A percentile compares a stretch with the other conserved stretches of the same genome.
These are phyloP conservation scores for Trametes versicolor DNA, from an alignment of 1,284 basidiomycete genomes.

Conservation along the genomic window DNA sequence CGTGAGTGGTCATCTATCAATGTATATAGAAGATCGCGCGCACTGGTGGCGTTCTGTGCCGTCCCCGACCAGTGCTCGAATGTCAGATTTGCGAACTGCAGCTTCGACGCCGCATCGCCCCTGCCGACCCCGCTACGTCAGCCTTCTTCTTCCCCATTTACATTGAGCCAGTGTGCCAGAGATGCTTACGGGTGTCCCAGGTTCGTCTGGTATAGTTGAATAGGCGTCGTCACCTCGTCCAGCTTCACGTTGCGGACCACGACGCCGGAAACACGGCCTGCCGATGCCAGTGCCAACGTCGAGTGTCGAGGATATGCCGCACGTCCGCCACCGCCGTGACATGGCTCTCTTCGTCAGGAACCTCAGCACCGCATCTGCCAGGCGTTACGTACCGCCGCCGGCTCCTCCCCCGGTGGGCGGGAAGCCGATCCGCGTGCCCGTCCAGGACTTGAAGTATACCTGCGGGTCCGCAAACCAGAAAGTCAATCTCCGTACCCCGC, in stretches of 20 bases:
- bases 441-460: slow-evolving; percentile 76
- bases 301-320: not conserved
- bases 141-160: not conserved
- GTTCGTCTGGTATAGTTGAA: slow-evolving; percentile 65
- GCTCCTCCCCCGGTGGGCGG: slow-evolving; percentile 74
- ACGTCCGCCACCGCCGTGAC: not conserved
- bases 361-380: not conserved
- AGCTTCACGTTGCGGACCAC: slow-evolving; percentile 56
- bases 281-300: slow-evolving; percentile 1
- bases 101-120: slow-evolving; percentile 58
- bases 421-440: slow-evolving; percentile 59
- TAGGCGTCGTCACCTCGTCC: slow-evolving; percentile 55
- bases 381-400: slow-evolving; percentile 52
- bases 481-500: not conserved
- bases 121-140: slow-evolving; percentile 40
- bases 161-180: slow-evolving; percentile 13
- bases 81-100: slow-evolving; percentile 58
- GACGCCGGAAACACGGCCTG: slow-evolving; percentile 63
- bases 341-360: not conserved
- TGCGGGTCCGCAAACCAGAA: slow-evolving; percentile 33
- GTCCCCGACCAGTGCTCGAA: slow-evolving; percentile 63
- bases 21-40: slow-evolving; percentile 5
- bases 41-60: slow-evolving; percentile 53
- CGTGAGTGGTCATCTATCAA: not conserved
- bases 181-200: slow-evolving; percentile 54